These are phyloP conservation scores for Haplosporangium sp. DNA, from an alignment of 371 early-diverging fungal species.

Conservation along the genomic window DNA sequence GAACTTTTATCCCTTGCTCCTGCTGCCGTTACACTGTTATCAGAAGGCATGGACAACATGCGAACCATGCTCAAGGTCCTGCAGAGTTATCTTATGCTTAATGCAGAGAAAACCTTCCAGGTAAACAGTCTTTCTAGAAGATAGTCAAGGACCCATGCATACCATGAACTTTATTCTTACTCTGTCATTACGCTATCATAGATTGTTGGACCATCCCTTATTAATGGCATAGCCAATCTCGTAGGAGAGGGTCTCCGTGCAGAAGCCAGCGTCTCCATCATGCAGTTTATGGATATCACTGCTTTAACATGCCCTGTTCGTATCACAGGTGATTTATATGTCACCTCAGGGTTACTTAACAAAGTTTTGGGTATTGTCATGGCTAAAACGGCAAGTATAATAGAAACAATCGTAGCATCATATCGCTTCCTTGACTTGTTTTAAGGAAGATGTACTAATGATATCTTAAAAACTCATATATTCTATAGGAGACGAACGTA, in stretches of 20 bases:
- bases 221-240: slow-evolving; percentile 65
- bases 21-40: slow-evolving; percentile 70
- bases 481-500: slow-evolving; percentile 66
- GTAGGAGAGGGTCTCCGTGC: slow-evolving; percentile 66
- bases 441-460: neutral
- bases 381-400: slow-evolving; percentile 62
- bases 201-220: slow-evolving; percentile 61
- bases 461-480: neutral
- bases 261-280: slow-evolving; percentile 72
- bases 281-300: slow-evolving; percentile 70
- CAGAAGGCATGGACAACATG: slow-evolving; percentile 81
- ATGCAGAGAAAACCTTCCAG: slow-evolving; percentile 45
- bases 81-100: slow-evolving; percentile 84
- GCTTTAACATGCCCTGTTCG: slow-evolving; percentile 65
- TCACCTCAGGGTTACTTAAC: slow-evolving; percentile 66
- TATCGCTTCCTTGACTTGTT: no score
- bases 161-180: neutral
- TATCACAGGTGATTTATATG: slow-evolving; percentile 63
- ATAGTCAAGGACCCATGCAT: neutral
- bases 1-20: slow-evolving; percentile 75
- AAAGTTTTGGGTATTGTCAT: slow-evolving; percentile 66
- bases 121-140: slow-evolving; percentile 10
- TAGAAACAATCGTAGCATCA: neutral
- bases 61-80: slow-evolving; percentile 79
- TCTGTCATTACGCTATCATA: slow-evolving; percentile 16